Percentiles rank a stretch among this genome's conserved stretches.
phyloP scores from a whole-genome alignment of 2,329 filamentous ascomycete genomes.

The Akanthomyces lecanii region DNA sequence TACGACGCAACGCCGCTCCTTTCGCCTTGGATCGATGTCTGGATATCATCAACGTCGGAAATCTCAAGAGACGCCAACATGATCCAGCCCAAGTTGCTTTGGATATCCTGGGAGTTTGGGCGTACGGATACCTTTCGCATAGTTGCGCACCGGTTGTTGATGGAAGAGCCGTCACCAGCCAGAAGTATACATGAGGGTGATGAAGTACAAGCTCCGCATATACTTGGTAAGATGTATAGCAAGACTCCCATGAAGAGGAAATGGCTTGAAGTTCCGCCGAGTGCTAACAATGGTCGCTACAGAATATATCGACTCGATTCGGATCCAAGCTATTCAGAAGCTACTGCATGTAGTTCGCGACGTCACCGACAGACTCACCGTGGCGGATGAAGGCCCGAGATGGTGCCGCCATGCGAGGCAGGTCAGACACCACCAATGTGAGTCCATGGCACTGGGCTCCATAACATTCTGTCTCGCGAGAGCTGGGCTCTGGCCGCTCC shows the following conservation, averaged over 20 bases:
- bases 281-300: background rate
- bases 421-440: background rate
- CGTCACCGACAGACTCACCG: background rate
- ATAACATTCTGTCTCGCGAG: background rate
- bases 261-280: too few species aligned
- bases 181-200: background rate
- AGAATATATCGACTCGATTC: background rate
- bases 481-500: background rate
- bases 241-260: too few species aligned
- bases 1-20: slow-evolving; percentile 27
- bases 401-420: background rate
- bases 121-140: slow-evolving; percentile 22
- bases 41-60: slow-evolving; percentile 21
- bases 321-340: background rate
- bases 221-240: background rate
- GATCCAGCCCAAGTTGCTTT: slow-evolving; percentile 25
- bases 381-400: background rate
- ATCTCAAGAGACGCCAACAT: slow-evolving; percentile 18
- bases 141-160: slow-evolving; percentile 13
- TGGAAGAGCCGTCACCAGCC: background rate
- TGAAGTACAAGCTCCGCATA: background rate
- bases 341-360: background rate
- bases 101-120: slow-evolving; percentile 31
- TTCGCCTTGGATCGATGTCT: slow-evolving; percentile 24
- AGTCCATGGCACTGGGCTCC: background rate